Evolutionary conservation across 2,329 filamentous ascomycete species (phyloP).

Genomic region (Fusarium bactridioides): DNA sequence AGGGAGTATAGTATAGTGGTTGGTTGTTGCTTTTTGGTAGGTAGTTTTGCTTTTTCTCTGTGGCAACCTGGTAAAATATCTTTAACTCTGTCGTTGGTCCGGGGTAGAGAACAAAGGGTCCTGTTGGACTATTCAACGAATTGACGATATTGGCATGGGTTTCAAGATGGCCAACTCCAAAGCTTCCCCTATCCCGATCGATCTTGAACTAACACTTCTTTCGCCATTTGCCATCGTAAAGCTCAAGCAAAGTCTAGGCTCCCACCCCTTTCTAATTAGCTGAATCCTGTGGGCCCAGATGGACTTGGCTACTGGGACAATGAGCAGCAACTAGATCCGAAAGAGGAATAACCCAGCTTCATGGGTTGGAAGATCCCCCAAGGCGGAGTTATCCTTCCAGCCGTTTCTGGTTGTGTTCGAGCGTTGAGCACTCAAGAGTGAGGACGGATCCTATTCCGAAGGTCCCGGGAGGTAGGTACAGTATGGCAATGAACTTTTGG

Average conservation of each 20-base stretch:
- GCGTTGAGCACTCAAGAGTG: slow-evolving; percentile 3
- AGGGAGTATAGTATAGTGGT: neutral
- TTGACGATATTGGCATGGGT: neutral
- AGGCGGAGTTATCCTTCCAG: slow-evolving; percentile 18
- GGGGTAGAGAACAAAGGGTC: neutral
- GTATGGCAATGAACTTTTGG: neutral
- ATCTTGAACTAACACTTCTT: neutral
- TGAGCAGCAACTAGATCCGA: slow-evolving; percentile 7
- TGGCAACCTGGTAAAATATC: neutral
- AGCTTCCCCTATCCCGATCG: neutral
- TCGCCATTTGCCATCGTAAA: slow-evolving; percentile 7
- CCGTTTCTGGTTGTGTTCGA: slow-evolving; percentile 9
- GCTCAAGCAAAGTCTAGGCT: slow-evolving; percentile 7
- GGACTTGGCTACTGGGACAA: slow-evolving; percentile 19
- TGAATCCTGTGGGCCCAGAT: slow-evolving; percentile 12
- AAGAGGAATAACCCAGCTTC: slow-evolving; percentile 19
- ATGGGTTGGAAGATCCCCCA: slow-evolving; percentile 15
- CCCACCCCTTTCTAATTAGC: slow-evolving; percentile 16
- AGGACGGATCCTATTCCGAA: slow-evolving; percentile 23
- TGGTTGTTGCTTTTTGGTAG: slow-evolving; percentile 5
- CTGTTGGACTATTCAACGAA: neutral
- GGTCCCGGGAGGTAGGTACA: slow-evolving; percentile 4
- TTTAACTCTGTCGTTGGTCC: neutral
- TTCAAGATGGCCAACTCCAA: neutral
- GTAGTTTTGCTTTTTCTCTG: slow-evolving; percentile 3